Evolutionary conservation across 1,139 yeast species (phyloP).

Genomic region (Sugiyamaella grinbergsii): DNA sequence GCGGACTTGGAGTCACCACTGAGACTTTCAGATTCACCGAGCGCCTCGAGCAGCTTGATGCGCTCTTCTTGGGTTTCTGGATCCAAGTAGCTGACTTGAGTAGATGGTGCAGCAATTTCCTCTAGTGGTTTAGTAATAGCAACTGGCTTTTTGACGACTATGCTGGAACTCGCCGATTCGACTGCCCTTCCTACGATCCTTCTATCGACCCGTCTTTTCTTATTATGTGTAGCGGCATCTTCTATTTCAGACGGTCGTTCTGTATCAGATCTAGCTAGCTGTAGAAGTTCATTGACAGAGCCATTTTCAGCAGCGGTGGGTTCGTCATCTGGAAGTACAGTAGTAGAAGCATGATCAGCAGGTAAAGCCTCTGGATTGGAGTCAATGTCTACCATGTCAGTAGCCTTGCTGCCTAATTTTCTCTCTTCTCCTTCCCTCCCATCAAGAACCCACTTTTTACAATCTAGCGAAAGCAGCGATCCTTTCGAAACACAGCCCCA

Average conservation of each 20-base stretch:
- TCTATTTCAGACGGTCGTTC: constrained; percentile 9
- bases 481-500: constrained; percentile 49
- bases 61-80: constrained; percentile 31
- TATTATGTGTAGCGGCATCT: background rate
- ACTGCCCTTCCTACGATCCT: constrained; percentile 26
- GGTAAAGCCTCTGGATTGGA: too few species aligned
- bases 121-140: background rate
- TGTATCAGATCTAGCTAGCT: constrained; percentile 11
- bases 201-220: constrained; percentile 16
- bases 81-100: constrained; percentile 35
- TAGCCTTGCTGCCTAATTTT: constrained; percentile 8
- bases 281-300: constrained; percentile 11
- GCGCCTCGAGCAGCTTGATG: constrained; percentile 31
- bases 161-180: constrained; percentile 15
- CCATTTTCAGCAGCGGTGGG: background rate
- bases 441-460: constrained; percentile 51
- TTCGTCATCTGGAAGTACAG: constrained; percentile 5
- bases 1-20: too few species aligned
- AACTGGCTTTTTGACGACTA: background rate
- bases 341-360: too few species aligned
- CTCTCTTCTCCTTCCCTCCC: constrained; percentile 26
- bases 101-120: constrained; percentile 17
- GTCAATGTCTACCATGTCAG: too few species aligned
- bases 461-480: constrained; percentile 33
- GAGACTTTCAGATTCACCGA: constrained; percentile 30